Evolutionary conservation across 2,329 filamentous ascomycete genomes (phyloP).

Genomic region (Microsporum audouinii): DNA sequence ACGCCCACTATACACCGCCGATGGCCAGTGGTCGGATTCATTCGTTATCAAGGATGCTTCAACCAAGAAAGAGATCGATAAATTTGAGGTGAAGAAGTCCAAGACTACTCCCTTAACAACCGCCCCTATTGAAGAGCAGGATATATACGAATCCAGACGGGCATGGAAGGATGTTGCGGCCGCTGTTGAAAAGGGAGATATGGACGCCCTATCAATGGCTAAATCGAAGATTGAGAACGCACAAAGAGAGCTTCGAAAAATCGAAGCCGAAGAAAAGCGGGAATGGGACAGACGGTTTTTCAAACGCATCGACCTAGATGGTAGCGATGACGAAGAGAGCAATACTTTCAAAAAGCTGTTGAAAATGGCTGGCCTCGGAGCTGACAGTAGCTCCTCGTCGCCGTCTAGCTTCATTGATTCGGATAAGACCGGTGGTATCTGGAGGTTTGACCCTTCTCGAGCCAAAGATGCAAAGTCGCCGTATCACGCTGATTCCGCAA

Average conservation of each 20-base stretch:
- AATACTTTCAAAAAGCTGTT: constrained; percentile 35
- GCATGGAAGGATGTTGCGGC: constrained; percentile 80
- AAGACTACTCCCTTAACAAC: constrained; percentile 58
- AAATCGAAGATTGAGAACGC: constrained; percentile 85
- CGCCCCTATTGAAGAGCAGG: constrained; percentile 63
- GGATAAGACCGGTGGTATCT: constrained; percentile 58
- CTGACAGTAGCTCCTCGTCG: constrained; percentile 14
- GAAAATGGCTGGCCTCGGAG: constrained; percentile 25
- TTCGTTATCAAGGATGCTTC: constrained; percentile 66
- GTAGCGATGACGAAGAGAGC: constrained; percentile 16
- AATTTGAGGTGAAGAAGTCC: constrained; percentile 48
- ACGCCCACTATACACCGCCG: constrained; percentile 63
- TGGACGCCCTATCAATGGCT: constrained; percentile 65
- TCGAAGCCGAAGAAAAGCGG: constrained; percentile 62
- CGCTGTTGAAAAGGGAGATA: constrained; percentile 69
- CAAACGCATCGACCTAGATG: constrained; percentile 30
- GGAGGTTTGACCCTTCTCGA: constrained; percentile 53
- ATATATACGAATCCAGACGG: constrained; percentile 73
- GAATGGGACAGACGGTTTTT: constrained; percentile 84
- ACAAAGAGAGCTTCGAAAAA: constrained; percentile 64
- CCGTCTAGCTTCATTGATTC: constrained; percentile 38
- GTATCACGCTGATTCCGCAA: constrained; percentile 31
- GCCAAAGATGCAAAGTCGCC: constrained; percentile 34
- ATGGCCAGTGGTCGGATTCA: constrained; percentile 79
- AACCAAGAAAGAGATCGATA: constrained; percentile 42